Percentiles rank a stretch among this genome's conserved stretches.
Conservation (phyloP, 2,329 filamentous ascomycete species). For the Fusarium staphyleae region DNA sequence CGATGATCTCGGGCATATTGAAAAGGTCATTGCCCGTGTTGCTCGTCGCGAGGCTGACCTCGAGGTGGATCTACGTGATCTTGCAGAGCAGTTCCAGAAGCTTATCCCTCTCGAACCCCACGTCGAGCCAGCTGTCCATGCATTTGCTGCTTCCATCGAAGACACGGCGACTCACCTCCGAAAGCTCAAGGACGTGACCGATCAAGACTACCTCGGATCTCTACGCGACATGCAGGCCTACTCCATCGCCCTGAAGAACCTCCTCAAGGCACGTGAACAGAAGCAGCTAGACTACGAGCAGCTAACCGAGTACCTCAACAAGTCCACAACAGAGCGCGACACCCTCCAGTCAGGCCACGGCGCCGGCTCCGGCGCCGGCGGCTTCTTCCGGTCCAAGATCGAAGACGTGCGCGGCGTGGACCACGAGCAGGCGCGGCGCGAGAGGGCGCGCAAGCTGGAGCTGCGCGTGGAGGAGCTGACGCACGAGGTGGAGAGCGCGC, state of each 20-base stretch:
- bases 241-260: constrained; percentile 81
- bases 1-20: constrained; percentile 89
- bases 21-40: constrained; percentile 93
- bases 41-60: constrained; percentile 87
- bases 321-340: constrained; percentile 87
- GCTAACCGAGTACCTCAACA: constrained; percentile 93
- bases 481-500: constrained; percentile 85
- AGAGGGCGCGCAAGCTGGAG: constrained; percentile 88
- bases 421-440: constrained; percentile 88
- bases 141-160: constrained; percentile 86
- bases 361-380: constrained; percentile 72
- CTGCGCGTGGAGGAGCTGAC: constrained; percentile 92
- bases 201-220: constrained; percentile 93
- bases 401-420: constrained; percentile 97
- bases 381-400: constrained; percentile 91
- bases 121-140: constrained; percentile 80
- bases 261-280: constrained; percentile 92
- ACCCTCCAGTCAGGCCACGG: constrained; percentile 69
- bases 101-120: constrained; percentile 89
- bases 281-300: constrained; percentile 98
- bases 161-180: constrained; percentile 81
- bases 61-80: constrained; percentile 85
- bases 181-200: constrained; percentile 86
- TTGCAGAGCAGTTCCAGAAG: constrained; percentile 94
- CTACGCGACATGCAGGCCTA: constrained; percentile 96